Evolutionary conservation across 2,329 filamentous ascomycete species (phyloP).

Genomic region (Monilinia vaccinii-corymbosi): DNA sequence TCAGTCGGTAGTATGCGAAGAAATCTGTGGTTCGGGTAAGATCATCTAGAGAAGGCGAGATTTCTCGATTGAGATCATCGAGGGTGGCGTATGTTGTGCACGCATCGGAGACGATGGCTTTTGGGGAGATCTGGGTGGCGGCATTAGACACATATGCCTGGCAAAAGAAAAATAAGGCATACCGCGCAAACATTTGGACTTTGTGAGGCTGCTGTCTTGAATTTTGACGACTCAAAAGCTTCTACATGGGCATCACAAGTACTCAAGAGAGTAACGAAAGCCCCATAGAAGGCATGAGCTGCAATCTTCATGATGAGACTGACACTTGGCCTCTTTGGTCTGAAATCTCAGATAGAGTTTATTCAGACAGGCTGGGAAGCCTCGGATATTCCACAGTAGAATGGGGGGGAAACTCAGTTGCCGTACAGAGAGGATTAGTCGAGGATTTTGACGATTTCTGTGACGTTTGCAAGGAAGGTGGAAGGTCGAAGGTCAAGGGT

Average conservation of each 20-base stretch:
- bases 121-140: constrained; percentile 66
- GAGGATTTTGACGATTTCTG: background rate
- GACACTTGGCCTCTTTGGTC: constrained; percentile 15
- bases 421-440: too few species aligned
- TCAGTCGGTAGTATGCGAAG: constrained; percentile 94
- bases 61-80: constrained; percentile 68
- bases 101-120: constrained; percentile 83
- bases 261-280: constrained; percentile 49
- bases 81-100: constrained; percentile 90
- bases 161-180: constrained; percentile 25
- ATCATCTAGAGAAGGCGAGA: constrained; percentile 69
- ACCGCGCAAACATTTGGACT: constrained; percentile 33
- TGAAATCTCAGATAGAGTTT: background rate
- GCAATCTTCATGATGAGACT: constrained; percentile 40
- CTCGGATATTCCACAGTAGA: background rate
- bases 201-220: constrained; percentile 30
- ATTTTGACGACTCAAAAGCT: constrained; percentile 15
- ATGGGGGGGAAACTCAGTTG: too few species aligned
- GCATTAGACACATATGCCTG: constrained; percentile 28
- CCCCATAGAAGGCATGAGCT: constrained; percentile 49
- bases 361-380: background rate
- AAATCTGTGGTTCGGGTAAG: constrained; percentile 88
- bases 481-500: background rate
- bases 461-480: constrained; percentile 3
- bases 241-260: constrained; percentile 37